Evolutionary conservation across 306 rosid species (phyloP).

Genomic region (Quercus gilva): DNA sequence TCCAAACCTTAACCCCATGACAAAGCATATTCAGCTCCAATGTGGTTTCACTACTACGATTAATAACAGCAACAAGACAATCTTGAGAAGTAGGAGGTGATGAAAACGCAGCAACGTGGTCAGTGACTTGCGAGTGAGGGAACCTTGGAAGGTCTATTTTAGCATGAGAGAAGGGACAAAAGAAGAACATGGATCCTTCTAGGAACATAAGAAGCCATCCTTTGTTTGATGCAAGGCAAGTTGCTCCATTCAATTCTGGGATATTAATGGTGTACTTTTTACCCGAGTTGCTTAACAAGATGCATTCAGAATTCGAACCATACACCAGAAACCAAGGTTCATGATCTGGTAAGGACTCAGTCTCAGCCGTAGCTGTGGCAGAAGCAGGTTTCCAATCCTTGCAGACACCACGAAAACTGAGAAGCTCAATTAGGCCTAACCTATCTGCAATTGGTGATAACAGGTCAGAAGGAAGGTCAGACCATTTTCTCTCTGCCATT

Average conservation of each 20-base stretch:
- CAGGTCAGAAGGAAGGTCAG: slow-evolving; percentile 24
- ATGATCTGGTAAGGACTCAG: not conserved
- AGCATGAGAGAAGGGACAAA: slow-evolving; percentile 29
- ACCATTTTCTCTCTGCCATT: slow-evolving; percentile 6
- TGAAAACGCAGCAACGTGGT: slow-evolving; percentile 30
- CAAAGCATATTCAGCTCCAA: slow-evolving; percentile 8
- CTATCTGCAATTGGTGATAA: not conserved
- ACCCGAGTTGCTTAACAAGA: not conserved
- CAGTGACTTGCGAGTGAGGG: slow-evolving; percentile 1
- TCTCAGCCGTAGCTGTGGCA: not conserved
- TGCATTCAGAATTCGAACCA: slow-evolving; percentile 5
- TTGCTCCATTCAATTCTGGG: slow-evolving; percentile 19
- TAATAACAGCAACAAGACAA: slow-evolving; percentile 19
- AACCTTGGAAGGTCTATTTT: slow-evolving; percentile 31
- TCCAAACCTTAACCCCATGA: slow-evolving; percentile 15
- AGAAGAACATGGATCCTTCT: slow-evolving; percentile 22
- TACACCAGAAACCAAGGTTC: slow-evolving; percentile 27
- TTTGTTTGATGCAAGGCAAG: slow-evolving; percentile 34
- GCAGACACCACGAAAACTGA: slow-evolving; percentile 31
- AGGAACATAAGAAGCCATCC: slow-evolving; percentile 40
- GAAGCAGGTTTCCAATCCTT: slow-evolving; percentile 32
- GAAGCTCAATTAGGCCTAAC: slow-evolving; percentile 17
- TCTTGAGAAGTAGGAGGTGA: slow-evolving; percentile 18
- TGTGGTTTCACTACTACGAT: not conserved
- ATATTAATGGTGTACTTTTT: not conserved